These are phyloP conservation scores for Fusarium pseudocircinatum DNA, from an alignment of 2,329 filamentous ascomycete genomes.

Conservation along the genomic window DNA sequence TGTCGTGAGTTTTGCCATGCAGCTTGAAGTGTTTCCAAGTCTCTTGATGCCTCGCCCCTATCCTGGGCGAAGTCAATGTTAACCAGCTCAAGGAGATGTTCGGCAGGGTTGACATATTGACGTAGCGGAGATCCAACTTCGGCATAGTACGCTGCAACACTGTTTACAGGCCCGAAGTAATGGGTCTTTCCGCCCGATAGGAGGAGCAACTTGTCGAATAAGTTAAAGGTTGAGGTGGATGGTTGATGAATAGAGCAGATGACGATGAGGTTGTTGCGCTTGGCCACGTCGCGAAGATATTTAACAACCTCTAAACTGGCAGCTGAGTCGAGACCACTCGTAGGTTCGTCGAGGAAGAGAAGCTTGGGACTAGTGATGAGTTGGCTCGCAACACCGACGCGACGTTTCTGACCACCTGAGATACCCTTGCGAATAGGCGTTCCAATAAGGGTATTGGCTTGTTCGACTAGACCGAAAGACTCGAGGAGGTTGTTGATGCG, in stretches of 20 bases:
- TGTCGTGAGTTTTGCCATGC: conserved; percentile 42
- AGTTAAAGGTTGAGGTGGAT: conserved; percentile 78
- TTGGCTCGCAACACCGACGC: conserved; percentile 82
- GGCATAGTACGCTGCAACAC: conserved; percentile 71
- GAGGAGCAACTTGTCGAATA: conserved; percentile 82
- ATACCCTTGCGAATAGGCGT: conserved; percentile 86
- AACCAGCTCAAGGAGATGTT: conserved; percentile 80
- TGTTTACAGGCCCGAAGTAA: conserved; percentile 74
- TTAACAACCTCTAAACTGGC: conserved; percentile 80
- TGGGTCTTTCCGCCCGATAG: conserved; percentile 76
- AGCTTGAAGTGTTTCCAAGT: conserved; percentile 40
- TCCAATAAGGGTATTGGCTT: conserved; percentile 78
- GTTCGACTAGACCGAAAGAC: conserved; percentile 77
- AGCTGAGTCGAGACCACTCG: conserved; percentile 82
- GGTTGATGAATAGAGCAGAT: conserved; percentile 89
- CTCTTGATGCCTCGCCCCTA: conserved; percentile 53
- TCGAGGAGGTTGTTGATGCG: conserved; percentile 74
- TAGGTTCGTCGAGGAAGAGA: conserved; percentile 85
- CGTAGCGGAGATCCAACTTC: conserved; percentile 71
- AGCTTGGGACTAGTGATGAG: conserved; percentile 84
- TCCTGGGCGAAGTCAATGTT: conserved; percentile 77
- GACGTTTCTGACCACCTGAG: conserved; percentile 84
- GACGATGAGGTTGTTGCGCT: conserved; percentile 76
- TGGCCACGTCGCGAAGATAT: conserved; percentile 74
- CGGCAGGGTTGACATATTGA: conserved; percentile 78